Percentiles rank a stretch among this genome's conserved stretches.
Evolutionary conservation across 1,139 yeast species (phyloP).

Genomic region (Pichiaceae sp.): DNA sequence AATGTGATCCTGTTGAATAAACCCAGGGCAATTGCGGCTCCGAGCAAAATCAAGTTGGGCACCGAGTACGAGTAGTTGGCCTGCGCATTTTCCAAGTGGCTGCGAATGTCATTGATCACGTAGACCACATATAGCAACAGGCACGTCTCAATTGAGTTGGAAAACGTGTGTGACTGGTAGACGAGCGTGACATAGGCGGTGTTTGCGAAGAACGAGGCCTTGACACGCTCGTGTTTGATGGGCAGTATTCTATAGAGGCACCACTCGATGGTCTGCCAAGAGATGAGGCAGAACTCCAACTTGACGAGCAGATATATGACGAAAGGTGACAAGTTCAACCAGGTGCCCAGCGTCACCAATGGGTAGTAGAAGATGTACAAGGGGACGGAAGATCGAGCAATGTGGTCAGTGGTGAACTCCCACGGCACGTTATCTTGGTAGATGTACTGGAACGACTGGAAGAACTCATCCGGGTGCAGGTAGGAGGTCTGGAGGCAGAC

Average conservation of each 20-base stretch:
- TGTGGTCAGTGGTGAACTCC: constrained; percentile 58
- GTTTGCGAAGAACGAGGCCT: constrained; percentile 56
- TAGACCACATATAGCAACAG: constrained; percentile 50
- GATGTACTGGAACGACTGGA: constrained; percentile 76
- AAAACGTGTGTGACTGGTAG: constrained; percentile 81
- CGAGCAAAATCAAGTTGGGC: constrained; percentile 30
- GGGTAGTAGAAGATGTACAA: constrained; percentile 68
- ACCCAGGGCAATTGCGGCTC: constrained; percentile 55
- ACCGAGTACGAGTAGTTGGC: constrained; percentile 2
- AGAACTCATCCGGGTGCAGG: constrained; percentile 96
- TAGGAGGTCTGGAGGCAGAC: constrained; percentile 71
- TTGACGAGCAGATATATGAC: constrained; percentile 51
- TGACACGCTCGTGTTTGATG: constrained; percentile 53
- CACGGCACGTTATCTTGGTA: constrained; percentile 62
- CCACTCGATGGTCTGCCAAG: constrained; percentile 53
- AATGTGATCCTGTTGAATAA: constrained; percentile 81
- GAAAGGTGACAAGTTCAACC: constrained; percentile 30
- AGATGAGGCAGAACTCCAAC: constrained; percentile 44
- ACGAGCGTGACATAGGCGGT: constrained; percentile 77
- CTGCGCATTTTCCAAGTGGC: constrained; percentile 17
- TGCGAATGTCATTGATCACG: constrained; percentile 38
- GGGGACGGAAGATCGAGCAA: constrained; percentile 72
- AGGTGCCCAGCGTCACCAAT: constrained; percentile 30
- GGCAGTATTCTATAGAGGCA: constrained; percentile 42
- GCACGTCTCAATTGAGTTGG: constrained; percentile 78